Evolutionary conservation across 768 basidiomycete genomes (phyloP).

Genomic region (Pleurotus tuoliensis): DNA sequence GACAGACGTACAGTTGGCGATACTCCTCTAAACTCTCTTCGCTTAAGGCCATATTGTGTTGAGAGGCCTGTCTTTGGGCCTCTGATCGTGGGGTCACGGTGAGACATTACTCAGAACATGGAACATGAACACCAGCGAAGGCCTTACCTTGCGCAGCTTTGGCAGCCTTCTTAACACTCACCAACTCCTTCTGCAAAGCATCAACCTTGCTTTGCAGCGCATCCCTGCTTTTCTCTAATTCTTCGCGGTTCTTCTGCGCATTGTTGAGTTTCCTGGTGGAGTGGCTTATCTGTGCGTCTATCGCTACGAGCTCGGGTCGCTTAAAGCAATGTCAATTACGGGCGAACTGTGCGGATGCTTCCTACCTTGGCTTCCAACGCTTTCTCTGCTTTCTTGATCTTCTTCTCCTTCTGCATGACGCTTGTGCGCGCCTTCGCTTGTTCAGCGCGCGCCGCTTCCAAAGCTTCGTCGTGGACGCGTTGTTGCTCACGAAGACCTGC

Average conservation of each 20-base stretch:
- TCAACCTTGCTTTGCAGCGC: conserved; percentile 46
- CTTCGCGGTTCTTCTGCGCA: conserved; percentile 57
- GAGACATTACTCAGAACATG: not conserved
- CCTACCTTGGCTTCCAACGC: conserved; percentile 74
- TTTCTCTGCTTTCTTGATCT: conserved; percentile 89
- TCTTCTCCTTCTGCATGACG: conserved; percentile 82
- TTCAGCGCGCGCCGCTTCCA: conserved; percentile 71
- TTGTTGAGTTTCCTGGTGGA: conserved; percentile 75
- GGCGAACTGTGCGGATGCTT: not conserved
- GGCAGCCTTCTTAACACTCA: conserved; percentile 61
- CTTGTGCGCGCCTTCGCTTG: conserved; percentile 74
- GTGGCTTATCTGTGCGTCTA: conserved; percentile 88
- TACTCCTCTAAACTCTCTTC: conserved; percentile 89
- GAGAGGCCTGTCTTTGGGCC: conserved; percentile 67
- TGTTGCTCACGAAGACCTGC: conserved; percentile 67
- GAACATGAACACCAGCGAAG: not conserved
- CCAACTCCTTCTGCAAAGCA: conserved; percentile 61
- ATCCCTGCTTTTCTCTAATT: conserved; percentile 53
- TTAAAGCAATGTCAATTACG: conserved; percentile 22
- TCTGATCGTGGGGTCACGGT: conserved; percentile 36
- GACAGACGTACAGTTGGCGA: conserved; percentile 58
- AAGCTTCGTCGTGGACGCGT: conserved; percentile 60
- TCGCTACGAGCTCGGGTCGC: conserved; percentile 80
- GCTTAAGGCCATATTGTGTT: conserved; percentile 72
- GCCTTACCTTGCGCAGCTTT: conserved; percentile 73